A percentile compares a stretch with the other conserved stretches of the same genome.
phyloP scores from a whole-genome alignment of 2,329 filamentous ascomycete species.

The Aspergillus pseudoterreus region DNA sequence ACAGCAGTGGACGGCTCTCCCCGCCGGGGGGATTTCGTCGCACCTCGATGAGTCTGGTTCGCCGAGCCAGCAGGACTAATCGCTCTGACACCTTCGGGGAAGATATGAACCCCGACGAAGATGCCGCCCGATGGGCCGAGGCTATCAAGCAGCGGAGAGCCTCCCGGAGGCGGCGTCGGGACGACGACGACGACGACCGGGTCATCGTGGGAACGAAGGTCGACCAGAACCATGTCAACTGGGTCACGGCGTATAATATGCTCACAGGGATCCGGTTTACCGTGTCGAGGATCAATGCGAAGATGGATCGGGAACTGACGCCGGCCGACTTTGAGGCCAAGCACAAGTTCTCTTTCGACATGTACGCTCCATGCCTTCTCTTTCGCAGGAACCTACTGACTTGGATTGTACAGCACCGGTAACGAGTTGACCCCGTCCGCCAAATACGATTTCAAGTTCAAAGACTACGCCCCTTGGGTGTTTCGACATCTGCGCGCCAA shows the following conservation, averaged over 20 bases:
- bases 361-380: slow-evolving; percentile 55
- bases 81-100: slow-evolving; percentile 81
- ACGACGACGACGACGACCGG: slow-evolving; percentile 84
- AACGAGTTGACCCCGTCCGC: slow-evolving; percentile 96
- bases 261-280: slow-evolving; percentile 96
- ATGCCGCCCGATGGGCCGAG: slow-evolving; percentile 88
- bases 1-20: slow-evolving; percentile 76
- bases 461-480: slow-evolving; percentile 99
- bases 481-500: slow-evolving; percentile 85
- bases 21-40: slow-evolving; percentile 65
- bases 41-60: slow-evolving; percentile 76
- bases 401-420: slow-evolving; percentile 61
- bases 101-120: slow-evolving; percentile 81
- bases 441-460: slow-evolving; percentile 99
- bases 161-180: slow-evolving; percentile 76
- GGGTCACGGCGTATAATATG: slow-evolving; percentile 99
- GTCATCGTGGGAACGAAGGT: slow-evolving; percentile 97
- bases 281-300: slow-evolving; percentile 93
- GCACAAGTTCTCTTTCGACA: slow-evolving; percentile 98
- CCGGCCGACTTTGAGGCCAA: slow-evolving; percentile 89
- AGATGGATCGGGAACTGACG: slow-evolving; percentile 85
- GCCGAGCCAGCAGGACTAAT: slow-evolving; percentile 78
- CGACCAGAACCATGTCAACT: slow-evolving; percentile 94
- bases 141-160: slow-evolving; percentile 87
- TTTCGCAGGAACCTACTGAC: slow-evolving; percentile 16